Conservation (phyloP, 2,329 filamentous ascomycete genomes). For the Fusarium illudens region DNA sequence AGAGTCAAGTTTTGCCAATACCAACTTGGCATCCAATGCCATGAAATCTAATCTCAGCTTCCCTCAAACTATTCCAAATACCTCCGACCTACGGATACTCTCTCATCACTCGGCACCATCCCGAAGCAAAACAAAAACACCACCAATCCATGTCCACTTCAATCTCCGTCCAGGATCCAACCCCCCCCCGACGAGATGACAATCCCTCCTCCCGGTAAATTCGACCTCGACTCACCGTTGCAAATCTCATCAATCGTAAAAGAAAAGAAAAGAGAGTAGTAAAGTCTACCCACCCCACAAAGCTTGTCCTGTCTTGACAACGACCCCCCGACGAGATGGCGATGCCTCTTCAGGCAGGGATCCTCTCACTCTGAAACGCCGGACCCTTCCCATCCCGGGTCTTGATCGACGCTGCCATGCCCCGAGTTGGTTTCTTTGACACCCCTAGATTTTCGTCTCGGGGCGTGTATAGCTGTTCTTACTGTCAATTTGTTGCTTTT, state of each 20-base stretch:
- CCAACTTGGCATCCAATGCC: neutral
- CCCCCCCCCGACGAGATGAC: neutral
- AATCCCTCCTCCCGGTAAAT: neutral
- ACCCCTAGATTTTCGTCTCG: conserved; percentile 7
- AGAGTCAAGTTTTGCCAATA: neutral
- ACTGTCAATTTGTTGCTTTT: neutral
- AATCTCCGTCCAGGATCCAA: conserved; percentile 9
- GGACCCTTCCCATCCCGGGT: conserved; percentile 37
- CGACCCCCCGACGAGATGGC: conserved; percentile 34
- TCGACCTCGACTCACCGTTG: neutral
- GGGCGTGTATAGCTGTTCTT: neutral
- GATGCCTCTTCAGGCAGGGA: conserved; percentile 43
- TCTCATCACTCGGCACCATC: neutral
- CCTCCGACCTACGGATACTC: too few relatives aligned
- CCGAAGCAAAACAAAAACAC: neutral
- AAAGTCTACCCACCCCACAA: conserved; percentile 41
- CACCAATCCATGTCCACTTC: conserved; percentile 5
- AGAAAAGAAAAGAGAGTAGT: too few relatives aligned
- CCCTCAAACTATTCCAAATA: neutral
- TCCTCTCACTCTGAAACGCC: conserved; percentile 48
- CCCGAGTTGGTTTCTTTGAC: neutral
- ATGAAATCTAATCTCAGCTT: neutral
- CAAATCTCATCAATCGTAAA: conserved; percentile 11
- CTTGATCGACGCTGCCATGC: conserved; percentile 35
- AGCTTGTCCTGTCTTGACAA: conserved; percentile 52